Evolutionary conservation across 257 asterid species (phyloP).

Genomic region (Penstemon barbatus): DNA sequence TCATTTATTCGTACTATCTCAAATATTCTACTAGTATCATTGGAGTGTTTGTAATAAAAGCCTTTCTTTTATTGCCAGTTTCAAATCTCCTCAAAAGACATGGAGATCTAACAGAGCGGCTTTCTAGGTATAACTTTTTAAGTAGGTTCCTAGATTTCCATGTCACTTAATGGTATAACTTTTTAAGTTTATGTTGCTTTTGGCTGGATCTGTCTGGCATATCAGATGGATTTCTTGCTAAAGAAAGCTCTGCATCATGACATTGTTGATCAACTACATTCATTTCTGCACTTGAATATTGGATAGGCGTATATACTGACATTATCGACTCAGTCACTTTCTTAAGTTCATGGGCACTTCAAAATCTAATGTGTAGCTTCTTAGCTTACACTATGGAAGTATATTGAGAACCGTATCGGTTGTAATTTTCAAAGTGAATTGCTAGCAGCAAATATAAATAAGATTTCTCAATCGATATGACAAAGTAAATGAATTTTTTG

Average conservation of each 20-base stretch:
- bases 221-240: constrained; percentile 8
- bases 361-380: not conserved
- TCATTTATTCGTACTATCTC: constrained; percentile 20
- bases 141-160: no score
- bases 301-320: not conserved
- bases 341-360: not conserved
- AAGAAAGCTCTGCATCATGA: not conserved
- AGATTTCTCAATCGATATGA: not conserved
- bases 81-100: constrained; percentile 83
- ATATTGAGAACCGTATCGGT: not conserved
- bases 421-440: not conserved
- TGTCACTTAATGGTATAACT: no score
- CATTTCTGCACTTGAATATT: not conserved
- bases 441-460: not conserved
- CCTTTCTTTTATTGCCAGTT: constrained; percentile 49
- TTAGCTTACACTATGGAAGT: not conserved
- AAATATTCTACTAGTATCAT: not conserved
- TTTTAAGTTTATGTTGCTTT: not conserved
- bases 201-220: not conserved
- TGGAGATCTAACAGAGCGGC: constrained; percentile 81
- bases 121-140: constrained; percentile 63
- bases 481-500: not conserved
- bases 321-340: not conserved
- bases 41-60: constrained; percentile 10
- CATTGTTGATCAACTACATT: not conserved